These are phyloP conservation scores for Barbarea vulgaris DNA, from an alignment of 345 rosid genomes.

Conservation along the genomic window DNA sequence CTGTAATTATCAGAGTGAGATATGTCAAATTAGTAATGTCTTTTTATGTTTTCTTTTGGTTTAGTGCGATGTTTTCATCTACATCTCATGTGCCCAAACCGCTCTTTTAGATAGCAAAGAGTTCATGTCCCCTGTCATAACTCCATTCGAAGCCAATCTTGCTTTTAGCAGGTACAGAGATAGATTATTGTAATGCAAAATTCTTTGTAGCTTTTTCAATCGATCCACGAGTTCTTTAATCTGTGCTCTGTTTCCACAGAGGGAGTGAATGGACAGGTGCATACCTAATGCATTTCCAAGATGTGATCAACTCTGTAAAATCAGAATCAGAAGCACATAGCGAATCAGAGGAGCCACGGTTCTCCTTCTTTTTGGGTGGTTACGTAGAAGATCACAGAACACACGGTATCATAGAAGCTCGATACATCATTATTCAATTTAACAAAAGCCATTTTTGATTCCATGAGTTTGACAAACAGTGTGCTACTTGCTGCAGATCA, in stretches of 20 bases:
- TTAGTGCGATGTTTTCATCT: constrained; percentile 87
- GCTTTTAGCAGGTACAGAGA: constrained; percentile 77
- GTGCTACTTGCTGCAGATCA: constrained; percentile 35
- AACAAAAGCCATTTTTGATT: neutral
- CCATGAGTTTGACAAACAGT: constrained; percentile 11
- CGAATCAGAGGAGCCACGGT: constrained; percentile 73
- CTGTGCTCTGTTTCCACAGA: constrained; percentile 47
- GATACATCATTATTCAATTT: neutral
- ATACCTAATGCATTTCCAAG: constrained; percentile 75
- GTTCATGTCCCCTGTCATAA: constrained; percentile 87
- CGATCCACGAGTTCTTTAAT: constrained; percentile 1
- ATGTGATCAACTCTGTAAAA: constrained; percentile 56
- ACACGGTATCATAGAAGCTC: constrained; percentile 17
- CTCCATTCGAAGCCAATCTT: constrained; percentile 88
- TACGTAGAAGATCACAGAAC: constrained; percentile 54
- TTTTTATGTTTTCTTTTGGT: neutral
- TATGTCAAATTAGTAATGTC: constrained; percentile 10
- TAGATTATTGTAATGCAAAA: neutral
- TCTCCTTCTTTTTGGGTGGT: constrained; percentile 81
- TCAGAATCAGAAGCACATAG: constrained; percentile 32
- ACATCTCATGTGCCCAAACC: constrained; percentile 88
- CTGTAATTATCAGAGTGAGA: neutral
- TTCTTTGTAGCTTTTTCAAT: constrained; percentile 3
- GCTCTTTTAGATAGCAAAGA: constrained; percentile 94
- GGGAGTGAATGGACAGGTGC: constrained; percentile 93